Evolutionary conservation across 2,329 filamentous ascomycete genomes (phyloP).

Genomic region (Aspergillus vadensis): DNA sequence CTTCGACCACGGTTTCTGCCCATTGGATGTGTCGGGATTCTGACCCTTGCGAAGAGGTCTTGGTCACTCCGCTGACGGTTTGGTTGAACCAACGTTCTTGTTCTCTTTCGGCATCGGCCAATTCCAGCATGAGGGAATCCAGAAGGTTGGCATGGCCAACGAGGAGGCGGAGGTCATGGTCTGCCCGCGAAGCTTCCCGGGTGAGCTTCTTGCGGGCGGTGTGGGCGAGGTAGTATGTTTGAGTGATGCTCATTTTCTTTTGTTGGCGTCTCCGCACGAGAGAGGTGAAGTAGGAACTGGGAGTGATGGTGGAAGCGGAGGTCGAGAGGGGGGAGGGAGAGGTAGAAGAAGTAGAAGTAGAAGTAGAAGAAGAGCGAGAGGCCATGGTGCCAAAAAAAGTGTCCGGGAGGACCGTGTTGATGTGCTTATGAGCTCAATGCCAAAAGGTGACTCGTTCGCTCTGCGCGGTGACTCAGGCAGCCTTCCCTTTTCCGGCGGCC

Average conservation of each 20-base stretch:
- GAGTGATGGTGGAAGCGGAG: slow-evolving; percentile 31
- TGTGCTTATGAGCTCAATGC: slow-evolving; percentile 31
- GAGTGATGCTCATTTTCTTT: slow-evolving; percentile 95
- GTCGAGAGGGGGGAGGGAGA: slow-evolving; percentile 24
- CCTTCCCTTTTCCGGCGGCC: slow-evolving; percentile 20
- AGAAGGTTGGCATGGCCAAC: slow-evolving; percentile 98
- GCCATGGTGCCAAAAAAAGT: slow-evolving; percentile 27
- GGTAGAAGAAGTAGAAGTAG: slow-evolving; percentile 21
- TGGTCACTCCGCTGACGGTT: slow-evolving; percentile 76
- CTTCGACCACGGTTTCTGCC: slow-evolving; percentile 77
- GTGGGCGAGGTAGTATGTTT: slow-evolving; percentile 98
- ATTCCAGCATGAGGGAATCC: slow-evolving; percentile 87
- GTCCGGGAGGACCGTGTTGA: slow-evolving; percentile 20
- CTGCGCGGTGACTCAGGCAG: slow-evolving; percentile 35
- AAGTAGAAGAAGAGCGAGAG: slow-evolving; percentile 14
- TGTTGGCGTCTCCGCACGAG: slow-evolving; percentile 49
- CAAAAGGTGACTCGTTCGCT: slow-evolving; percentile 31
- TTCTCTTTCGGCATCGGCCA: slow-evolving; percentile 90
- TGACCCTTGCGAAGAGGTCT: slow-evolving; percentile 47
- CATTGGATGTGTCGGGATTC: slow-evolving; percentile 78
- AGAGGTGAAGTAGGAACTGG: slow-evolving; percentile 46
- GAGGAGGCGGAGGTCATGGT: slow-evolving; percentile 92
- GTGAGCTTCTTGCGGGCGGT: slow-evolving; percentile 96
- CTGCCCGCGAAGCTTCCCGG: slow-evolving; percentile 80
- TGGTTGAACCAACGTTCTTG: slow-evolving; percentile 99